Evolutionary conservation across 1,139 yeast genomes (phyloP).

Genomic region (Yamadazyma triangularis): DNA sequence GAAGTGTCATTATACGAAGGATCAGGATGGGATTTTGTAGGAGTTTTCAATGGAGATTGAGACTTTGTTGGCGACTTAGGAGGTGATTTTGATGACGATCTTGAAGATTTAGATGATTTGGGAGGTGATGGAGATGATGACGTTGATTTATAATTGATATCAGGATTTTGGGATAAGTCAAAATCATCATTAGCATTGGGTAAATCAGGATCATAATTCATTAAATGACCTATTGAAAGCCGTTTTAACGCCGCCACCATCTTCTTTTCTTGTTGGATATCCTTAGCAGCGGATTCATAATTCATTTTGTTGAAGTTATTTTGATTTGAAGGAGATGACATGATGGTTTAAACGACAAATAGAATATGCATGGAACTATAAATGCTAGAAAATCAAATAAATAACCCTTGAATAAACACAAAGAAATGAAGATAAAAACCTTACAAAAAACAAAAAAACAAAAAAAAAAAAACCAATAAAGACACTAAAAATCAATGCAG

Average conservation of each 20-base stretch:
- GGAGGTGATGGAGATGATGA: slow-evolving; percentile 3
- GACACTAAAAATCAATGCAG: too few relatives aligned
- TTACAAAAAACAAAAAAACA: too few relatives aligned
- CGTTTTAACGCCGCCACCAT: slow-evolving; percentile 57
- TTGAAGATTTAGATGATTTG: slow-evolving; percentile 4
- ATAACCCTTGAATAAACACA: too few relatives aligned
- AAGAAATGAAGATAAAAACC: too few relatives aligned
- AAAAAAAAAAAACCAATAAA: too few relatives aligned
- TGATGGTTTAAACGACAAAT: neutral
- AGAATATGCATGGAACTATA: too few relatives aligned
- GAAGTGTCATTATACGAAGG: slow-evolving; percentile 4
- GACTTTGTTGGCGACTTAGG: slow-evolving; percentile 5
- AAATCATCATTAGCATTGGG: slow-evolving; percentile 39
- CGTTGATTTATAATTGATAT: slow-evolving; percentile 3
- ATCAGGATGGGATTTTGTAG: slow-evolving; percentile 3
- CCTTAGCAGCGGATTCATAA: slow-evolving; percentile 41
- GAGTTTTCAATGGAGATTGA: slow-evolving; percentile 5
- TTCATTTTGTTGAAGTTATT: slow-evolving; percentile 4
- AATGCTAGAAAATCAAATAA: too few relatives aligned
- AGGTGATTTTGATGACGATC: slow-evolving; percentile 3
- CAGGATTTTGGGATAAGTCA: slow-evolving; percentile 19
- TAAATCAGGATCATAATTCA: slow-evolving; percentile 54
- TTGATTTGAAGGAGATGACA: slow-evolving; percentile 3
- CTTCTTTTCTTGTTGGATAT: slow-evolving; percentile 52
- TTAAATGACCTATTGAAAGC: slow-evolving; percentile 49